Conservation (phyloP, 1,284 basidiomycete species). For the Heterobasidion irregulare region DNA sequence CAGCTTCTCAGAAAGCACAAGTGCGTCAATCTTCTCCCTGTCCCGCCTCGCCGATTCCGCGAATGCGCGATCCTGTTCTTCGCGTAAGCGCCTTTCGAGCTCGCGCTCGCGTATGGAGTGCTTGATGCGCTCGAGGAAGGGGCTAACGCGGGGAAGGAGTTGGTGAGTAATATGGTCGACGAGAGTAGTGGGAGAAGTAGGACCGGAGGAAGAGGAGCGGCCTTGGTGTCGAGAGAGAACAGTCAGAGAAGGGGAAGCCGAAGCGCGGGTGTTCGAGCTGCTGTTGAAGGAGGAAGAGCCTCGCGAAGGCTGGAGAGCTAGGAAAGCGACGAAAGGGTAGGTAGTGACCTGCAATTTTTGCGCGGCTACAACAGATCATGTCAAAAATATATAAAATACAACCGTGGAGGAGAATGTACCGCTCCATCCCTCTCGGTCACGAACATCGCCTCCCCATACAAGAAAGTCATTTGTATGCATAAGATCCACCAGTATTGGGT, state of each 20-base stretch:
- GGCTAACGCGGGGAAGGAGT: conserved; percentile 71
- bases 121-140: conserved; percentile 63
- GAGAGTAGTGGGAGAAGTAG: conserved; percentile 60
- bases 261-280: conserved; percentile 26
- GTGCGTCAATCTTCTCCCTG: conserved; percentile 38
- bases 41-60: conserved; percentile 61
- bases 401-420: conserved; percentile 35
- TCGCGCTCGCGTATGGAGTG: conserved; percentile 52
- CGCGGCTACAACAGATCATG: conserved; percentile 41
- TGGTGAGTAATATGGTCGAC: conserved; percentile 57
- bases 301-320: conserved; percentile 76
- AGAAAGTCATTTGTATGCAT: conserved; percentile 66
- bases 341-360: conserved; percentile 85
- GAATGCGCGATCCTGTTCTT: conserved; percentile 80
- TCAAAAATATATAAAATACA: conserved; percentile 5
- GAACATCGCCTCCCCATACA: conserved; percentile 83
- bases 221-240: conserved; percentile 82
- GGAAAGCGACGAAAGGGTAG: conserved; percentile 87
- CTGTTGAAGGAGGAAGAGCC: conserved; percentile 19
- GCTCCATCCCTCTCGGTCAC: conserved; percentile 77
- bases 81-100: conserved; percentile 50
- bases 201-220: conserved; percentile 36
- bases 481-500: conserved; percentile 57
- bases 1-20: conserved; percentile 21
- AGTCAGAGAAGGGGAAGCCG: conserved; percentile 48